Base-by-base conservation (phyloP, 306 rosid species). In the Castanea sativa region DNA sequence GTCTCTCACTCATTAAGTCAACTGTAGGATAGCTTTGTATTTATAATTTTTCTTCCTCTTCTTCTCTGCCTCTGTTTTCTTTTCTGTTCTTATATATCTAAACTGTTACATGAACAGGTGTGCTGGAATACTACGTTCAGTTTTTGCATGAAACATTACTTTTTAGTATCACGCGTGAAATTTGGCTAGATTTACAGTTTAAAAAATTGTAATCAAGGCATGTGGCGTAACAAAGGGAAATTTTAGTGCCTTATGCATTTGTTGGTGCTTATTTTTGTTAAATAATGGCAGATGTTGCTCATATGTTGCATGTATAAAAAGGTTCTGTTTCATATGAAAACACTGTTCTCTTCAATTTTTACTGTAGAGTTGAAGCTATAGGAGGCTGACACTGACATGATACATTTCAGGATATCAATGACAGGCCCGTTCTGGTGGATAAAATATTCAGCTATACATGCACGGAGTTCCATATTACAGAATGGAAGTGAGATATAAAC, bases 361-460 rank as follows among this genome's bases (percentile, higher is more conserved):
- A 56, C 19, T 38, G 38, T 30, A 38, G 67, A 60, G 7, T 30
- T 32, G 1, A 14, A n/a, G 77, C 56, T 63, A 49, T 76, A 6
- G 25, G 71, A 76, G 55, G 67, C 76, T 76, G 63, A 68, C 38
- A 16, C 78, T 75, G 70, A 75, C 32, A 14, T 20, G 56, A 76
- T 77, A 32, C 73, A 80, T 80, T 86, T 73, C 92, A 90, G 97
- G 92, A 87, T 85, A 80, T 69, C 77, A 43, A 45, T 57, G 33
- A 83, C 85, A 51, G 30, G 82, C 85, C 88, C 82, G 30, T 79
- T 80, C 71, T 71, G 83, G 76, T 79, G 91, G 87, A 80, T 79
- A 77, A 78, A 69, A 79, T 65, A 87, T 82, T 83, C 93, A 55
- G 72, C 86, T 32, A 79, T 86, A 35, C 76, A 77, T 38, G 81